Evolutionary conservation across 2,329 filamentous ascomycete genomes (phyloP), one percentile per base, ranked within the genome.

Genomic region (Metarhizium sp.): DNA sequence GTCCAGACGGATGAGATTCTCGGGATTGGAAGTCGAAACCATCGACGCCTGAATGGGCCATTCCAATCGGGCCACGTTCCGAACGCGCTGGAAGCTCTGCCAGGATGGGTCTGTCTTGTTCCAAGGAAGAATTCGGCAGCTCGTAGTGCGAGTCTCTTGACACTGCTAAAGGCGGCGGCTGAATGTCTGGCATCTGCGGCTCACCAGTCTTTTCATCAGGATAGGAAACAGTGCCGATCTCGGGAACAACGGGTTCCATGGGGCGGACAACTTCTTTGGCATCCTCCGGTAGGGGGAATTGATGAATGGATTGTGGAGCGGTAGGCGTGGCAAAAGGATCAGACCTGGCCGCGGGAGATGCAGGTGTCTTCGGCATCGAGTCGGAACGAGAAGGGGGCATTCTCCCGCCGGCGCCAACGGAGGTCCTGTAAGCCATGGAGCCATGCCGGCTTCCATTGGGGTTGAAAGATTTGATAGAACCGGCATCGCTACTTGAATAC

Each of bases 401-500:
- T 66, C 64, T 66, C 63, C 58, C 61, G 47, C 57, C 59, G 11
- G 58, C 59, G 11, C 45, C 54, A n/a, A 60, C 29, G 10, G 61
- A 62, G 53, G 56, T 61, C 53, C 58, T 64, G 56, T 30, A 20
- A 29, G 58, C 60, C 54, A 59, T 59, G 8, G 68, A 72, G 51
- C 60, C 61, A 42, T 63, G 66, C 57, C 70, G 74, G 59, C 65
- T 71, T 61, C 64, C 72, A 64, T 77, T 76, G 46, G 65, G 71
- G 64, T 67, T 71, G 61, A 76, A 73, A 6, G 82, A 84, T 52
- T 77, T 75, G 58, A 84, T 66, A 11, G 82, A 86, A 16, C 71
- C 76, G 52, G 71, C 73, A 56, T 86, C 83, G 61, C 77, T 81
- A 52, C 69, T 70, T 57, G 82, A 73, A 65, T 88, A 86, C 38